Conservation (phyloP, 1,284 basidiomycete species). For the Leccinum pachyderme region DNA sequence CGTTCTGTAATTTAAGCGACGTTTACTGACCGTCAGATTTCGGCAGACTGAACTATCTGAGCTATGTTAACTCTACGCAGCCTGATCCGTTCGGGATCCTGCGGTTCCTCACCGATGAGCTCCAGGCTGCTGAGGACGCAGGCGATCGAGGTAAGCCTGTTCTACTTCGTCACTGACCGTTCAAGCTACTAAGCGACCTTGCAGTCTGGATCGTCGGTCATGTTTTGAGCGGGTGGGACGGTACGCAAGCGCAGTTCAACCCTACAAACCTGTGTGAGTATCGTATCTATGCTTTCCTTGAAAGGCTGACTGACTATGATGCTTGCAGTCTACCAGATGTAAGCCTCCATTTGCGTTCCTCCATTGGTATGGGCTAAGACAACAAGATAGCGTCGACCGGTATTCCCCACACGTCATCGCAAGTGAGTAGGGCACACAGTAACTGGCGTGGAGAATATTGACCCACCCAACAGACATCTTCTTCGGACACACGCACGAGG, state of each 20-base stretch:
- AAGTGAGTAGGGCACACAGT: conserved; percentile 40
- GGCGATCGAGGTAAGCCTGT: conserved; percentile 52
- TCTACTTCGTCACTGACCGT: not conserved
- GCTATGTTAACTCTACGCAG: conserved; percentile 69
- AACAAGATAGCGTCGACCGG: conserved; percentile 58
- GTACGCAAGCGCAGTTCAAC: conserved; percentile 54
- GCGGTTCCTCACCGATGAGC: conserved; percentile 74
- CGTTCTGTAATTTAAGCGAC: not conserved
- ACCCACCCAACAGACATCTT: conserved; percentile 52
- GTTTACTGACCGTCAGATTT: conserved; percentile 3
- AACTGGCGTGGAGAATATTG: not conserved
- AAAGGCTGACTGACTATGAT: not conserved
- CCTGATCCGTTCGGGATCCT: conserved; percentile 75
- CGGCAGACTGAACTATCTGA: conserved; percentile 62
- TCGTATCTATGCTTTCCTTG: not conserved
- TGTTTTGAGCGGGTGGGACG: conserved; percentile 73
- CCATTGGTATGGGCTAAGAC: not conserved
- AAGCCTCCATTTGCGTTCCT: conserved; percentile 12
- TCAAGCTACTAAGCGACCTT: not conserved
- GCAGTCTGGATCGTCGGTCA: conserved; percentile 79
- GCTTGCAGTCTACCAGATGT: conserved; percentile 67
- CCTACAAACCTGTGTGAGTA: conserved; percentile 65
- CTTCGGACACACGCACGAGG: conserved; percentile 81
- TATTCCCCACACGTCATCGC: conserved; percentile 77
- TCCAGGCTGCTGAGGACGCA: conserved; percentile 71